Evolutionary conservation across 2,329 filamentous ascomycete species (phyloP).

Genomic region (Fusarium mangiferae): DNA sequence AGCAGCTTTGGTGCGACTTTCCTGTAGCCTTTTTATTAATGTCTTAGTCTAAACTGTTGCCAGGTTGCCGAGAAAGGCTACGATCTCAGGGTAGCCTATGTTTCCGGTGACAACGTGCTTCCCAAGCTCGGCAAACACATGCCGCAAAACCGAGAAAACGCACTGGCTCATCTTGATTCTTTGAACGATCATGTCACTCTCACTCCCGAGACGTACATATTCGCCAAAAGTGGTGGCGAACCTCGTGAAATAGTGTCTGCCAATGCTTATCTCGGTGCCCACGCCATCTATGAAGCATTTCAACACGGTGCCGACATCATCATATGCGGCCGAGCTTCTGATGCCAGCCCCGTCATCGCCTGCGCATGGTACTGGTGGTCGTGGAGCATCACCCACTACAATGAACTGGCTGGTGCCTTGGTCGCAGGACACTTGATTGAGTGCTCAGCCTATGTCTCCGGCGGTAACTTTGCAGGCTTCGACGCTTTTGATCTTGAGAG

Average conservation of each 20-base stretch:
- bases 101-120: not conserved
- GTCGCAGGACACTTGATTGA: not conserved
- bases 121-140: not conserved
- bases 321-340: not conserved
- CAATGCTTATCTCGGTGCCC: not conserved
- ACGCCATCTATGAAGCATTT: not conserved
- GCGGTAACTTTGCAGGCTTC: not conserved
- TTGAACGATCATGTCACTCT: not conserved
- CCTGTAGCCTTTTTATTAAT: rapidly evolving
- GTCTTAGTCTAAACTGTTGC: rapidly evolving
- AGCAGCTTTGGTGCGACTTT: not conserved
- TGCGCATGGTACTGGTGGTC: not conserved
- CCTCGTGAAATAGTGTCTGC: not conserved
- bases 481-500: not conserved
- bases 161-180: not conserved
- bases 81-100: not conserved
- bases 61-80: not conserved
- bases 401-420: not conserved
- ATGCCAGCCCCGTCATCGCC: not conserved
- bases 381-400: not conserved
- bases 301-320: not conserved
- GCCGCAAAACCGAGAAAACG: not conserved
- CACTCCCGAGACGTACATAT: not conserved
- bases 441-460: not conserved
- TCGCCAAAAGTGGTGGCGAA: not conserved